Percentiles rank a stretch among this genome's conserved stretches.
Evolutionary conservation across 2,329 filamentous ascomycete species (phyloP).

Genomic region (Paecilomyces sp.): DNA sequence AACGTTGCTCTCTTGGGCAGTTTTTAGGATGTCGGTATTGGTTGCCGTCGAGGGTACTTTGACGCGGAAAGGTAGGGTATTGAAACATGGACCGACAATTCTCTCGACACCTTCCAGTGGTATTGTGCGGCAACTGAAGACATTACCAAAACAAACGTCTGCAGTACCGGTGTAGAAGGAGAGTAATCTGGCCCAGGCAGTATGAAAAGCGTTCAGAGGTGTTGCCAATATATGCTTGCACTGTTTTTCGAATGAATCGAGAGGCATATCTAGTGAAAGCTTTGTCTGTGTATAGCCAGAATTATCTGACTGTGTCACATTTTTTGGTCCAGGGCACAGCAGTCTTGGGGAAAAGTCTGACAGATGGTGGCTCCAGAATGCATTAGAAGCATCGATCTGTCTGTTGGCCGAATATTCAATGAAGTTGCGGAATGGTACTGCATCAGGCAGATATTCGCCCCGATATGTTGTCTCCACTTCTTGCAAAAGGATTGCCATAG

Average conservation of each 20-base stretch:
- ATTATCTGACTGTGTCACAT: not conserved
- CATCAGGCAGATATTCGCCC: conserved; percentile 39
- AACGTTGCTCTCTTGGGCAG: conserved; percentile 56
- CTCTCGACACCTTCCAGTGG: conserved; percentile 59
- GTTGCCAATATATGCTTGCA: conserved; percentile 52
- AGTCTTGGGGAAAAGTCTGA: conserved; percentile 41
- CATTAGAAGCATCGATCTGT: conserved; percentile 43
- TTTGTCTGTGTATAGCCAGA: conserved; percentile 10
- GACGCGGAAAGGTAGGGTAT: conserved; percentile 69
- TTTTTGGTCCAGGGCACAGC: conserved; percentile 13
- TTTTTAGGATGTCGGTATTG: conserved; percentile 52
- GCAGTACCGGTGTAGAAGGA: conserved; percentile 45
- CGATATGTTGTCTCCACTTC: conserved; percentile 60
- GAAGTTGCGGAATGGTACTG: conserved; percentile 57
- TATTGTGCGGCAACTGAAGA: conserved; percentile 69
- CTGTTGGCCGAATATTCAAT: conserved; percentile 51
- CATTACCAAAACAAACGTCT: conserved; percentile 82
- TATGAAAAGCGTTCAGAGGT: conserved; percentile 61
- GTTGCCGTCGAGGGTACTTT: conserved; percentile 42
- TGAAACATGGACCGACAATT: conserved; percentile 86
- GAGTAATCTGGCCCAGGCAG: conserved; percentile 64
- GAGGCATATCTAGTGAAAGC: conserved; percentile 24
- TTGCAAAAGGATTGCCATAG: conserved; percentile 60
- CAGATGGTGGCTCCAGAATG: conserved; percentile 61
- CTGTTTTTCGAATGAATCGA: conserved; percentile 42